phyloP scores from a whole-genome alignment of 2,329 filamentous ascomycete genomes.

The Fusarium fracticaudum region DNA sequence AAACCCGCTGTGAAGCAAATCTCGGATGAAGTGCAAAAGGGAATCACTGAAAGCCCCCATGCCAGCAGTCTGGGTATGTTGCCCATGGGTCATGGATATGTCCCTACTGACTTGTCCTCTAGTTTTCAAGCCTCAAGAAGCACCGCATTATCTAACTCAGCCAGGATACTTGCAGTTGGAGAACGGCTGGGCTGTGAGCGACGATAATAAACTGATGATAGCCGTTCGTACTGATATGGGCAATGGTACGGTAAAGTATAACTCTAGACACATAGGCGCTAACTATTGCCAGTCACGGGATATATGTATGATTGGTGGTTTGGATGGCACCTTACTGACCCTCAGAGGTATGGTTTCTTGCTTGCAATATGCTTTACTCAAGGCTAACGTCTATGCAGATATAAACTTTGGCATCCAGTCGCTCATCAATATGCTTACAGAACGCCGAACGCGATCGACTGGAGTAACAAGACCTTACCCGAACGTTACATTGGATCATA shows the following conservation, averaged over 20 bases:
- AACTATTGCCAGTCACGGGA: background rate
- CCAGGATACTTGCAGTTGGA: background rate
- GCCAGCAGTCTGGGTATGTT: background rate
- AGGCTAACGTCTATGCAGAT: background rate
- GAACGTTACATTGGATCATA: background rate
- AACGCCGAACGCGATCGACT: background rate
- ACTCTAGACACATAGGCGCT: background rate
- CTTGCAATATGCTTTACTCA: background rate
- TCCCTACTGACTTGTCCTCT: background rate
- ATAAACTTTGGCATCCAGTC: background rate
- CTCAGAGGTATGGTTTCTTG: background rate
- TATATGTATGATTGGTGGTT: background rate
- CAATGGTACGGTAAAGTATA: background rate
- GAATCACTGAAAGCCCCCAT: background rate
- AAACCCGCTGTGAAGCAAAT: background rate
- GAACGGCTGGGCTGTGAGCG: background rate
- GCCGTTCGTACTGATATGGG: background rate
- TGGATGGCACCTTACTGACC: background rate
- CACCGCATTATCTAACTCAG: background rate
- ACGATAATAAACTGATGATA: background rate
- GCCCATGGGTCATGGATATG: accelerated
- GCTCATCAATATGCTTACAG: background rate
- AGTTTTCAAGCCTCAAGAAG: background rate
- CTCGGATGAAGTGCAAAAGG: background rate
- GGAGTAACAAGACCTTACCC: background rate